Evolutionary conservation across 2,329 filamentous ascomycete genomes (phyloP).

Genomic region (Fusarium verticillioides): DNA sequence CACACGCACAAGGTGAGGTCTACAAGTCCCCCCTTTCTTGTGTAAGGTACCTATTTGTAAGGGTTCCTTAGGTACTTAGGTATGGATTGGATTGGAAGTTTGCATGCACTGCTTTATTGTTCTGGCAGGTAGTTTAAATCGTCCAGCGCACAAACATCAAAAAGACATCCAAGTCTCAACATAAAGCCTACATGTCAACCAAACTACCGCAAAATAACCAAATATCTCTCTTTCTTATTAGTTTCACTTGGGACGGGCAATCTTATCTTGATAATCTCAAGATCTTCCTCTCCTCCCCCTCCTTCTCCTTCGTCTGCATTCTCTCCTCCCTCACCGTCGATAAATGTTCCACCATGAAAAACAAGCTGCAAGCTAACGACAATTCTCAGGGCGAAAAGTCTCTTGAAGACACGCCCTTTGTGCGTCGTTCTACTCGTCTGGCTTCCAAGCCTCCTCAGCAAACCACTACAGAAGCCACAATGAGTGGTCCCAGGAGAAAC

Average conservation of each 20-base stretch:
- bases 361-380: constrained; percentile 14
- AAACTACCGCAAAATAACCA: neutral
- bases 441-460: constrained; percentile 11
- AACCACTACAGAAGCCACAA: constrained; percentile 5
- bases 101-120: constrained; percentile 5
- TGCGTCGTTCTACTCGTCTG: constrained; percentile 39
- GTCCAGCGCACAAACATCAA: neutral
- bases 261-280: neutral
- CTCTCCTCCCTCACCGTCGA: neutral
- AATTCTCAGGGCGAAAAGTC: constrained; percentile 8
- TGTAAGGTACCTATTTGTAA: neutral
- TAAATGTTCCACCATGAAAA: neutral
- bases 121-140: constrained; percentile 2
- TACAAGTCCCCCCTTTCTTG: neutral
- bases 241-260: neutral
- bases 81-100: neutral
- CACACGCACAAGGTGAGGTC: neutral
- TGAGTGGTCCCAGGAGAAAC: constrained; percentile 48
- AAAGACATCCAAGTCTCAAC: neutral
- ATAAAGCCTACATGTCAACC: neutral
- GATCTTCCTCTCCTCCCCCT: neutral
- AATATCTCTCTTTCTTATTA: neutral
- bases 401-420: neutral
- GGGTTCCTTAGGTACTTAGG: too few species aligned
- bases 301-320: neutral